A percentile compares a stretch with the other conserved stretches of the same genome.
These are phyloP conservation scores for Capsicum pubescens DNA, from an alignment of 257 asterid genomes.

Conservation along the genomic window DNA sequence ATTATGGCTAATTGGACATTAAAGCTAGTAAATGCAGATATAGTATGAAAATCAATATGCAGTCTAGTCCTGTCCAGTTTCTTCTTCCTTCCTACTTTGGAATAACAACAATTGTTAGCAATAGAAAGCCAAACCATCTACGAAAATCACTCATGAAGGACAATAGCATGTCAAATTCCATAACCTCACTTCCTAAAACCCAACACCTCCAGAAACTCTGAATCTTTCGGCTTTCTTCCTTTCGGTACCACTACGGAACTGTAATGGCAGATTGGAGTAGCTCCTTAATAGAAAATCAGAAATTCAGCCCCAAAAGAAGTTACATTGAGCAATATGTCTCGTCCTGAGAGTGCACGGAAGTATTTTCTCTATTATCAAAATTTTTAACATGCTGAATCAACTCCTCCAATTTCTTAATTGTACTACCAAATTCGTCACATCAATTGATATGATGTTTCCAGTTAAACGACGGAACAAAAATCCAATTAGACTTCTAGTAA, in stretches of 20 bases:
- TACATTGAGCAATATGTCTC: background rate
- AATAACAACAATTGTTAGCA: constrained; percentile 9
- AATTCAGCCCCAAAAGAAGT: background rate
- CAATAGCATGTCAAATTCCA: background rate
- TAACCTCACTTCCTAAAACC: background rate
- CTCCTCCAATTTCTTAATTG: constrained; percentile 1
- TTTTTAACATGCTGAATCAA: background rate
- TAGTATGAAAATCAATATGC: background rate
- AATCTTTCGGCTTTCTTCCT: constrained; percentile 1
- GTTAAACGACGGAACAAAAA: background rate
- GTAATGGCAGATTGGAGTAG: background rate
- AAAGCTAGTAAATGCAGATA: background rate
- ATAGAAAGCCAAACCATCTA: background rate
- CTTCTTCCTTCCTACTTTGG: background rate
- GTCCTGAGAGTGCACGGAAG: background rate
- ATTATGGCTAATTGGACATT: background rate
- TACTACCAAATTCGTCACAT: background rate
- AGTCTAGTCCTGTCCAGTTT: constrained; percentile 19
- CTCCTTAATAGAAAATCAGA: background rate
- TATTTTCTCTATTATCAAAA: background rate
- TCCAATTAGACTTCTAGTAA: constrained; percentile 10
- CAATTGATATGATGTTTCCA: background rate
- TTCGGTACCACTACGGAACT: background rate
- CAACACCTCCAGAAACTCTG: background rate
- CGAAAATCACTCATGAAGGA: background rate